A percentile compares a stretch with the other conserved stretches of the same genome.
These are phyloP conservation scores for Lecanoromycetidae sp. DNA, from an alignment of 2,329 filamentous ascomycete species.

Conservation along the genomic window DNA sequence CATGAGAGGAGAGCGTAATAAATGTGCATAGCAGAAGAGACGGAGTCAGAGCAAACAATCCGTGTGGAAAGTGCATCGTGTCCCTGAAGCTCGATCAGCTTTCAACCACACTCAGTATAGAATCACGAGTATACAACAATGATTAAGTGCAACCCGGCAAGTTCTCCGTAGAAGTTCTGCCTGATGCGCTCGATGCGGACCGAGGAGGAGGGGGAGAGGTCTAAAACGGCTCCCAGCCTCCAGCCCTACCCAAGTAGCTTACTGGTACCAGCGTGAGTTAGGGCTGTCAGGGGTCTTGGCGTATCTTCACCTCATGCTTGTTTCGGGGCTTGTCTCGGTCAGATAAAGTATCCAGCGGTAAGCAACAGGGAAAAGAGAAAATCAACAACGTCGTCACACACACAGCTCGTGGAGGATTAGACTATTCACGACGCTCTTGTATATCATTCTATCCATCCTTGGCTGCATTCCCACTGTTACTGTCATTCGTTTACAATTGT, in stretches of 20 bases:
- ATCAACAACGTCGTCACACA: background rate
- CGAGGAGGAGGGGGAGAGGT: too few relatives aligned
- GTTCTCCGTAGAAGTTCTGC: too few relatives aligned
- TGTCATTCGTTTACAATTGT: slow-evolving; percentile 9
- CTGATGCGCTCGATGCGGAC: too few relatives aligned
- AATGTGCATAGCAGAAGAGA: background rate
- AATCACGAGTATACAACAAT: too few relatives aligned
- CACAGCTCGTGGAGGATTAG: slow-evolving; percentile 1
- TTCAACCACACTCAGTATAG: too few relatives aligned
- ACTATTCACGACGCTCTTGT: background rate
- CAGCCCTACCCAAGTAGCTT: too few relatives aligned
- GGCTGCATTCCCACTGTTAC: background rate
- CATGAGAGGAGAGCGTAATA: background rate
- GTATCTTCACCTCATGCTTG: too few relatives aligned
- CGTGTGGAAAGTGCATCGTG: background rate
- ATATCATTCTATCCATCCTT: background rate
- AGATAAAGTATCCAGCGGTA: slow-evolving; percentile 3
- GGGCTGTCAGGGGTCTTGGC: background rate
- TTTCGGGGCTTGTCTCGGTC: background rate
- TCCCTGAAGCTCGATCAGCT: too few relatives aligned
- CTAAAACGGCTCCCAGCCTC: too few relatives aligned
- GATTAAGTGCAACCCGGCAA: too few relatives aligned
- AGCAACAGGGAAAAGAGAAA: background rate
- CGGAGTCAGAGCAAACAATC: background rate
- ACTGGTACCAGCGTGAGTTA: too few relatives aligned